A percentile compares a stretch with the other conserved stretches of the same genome.
Conservation (phyloP, 2,329 filamentous ascomycete species). For the Cercospora canescens region DNA sequence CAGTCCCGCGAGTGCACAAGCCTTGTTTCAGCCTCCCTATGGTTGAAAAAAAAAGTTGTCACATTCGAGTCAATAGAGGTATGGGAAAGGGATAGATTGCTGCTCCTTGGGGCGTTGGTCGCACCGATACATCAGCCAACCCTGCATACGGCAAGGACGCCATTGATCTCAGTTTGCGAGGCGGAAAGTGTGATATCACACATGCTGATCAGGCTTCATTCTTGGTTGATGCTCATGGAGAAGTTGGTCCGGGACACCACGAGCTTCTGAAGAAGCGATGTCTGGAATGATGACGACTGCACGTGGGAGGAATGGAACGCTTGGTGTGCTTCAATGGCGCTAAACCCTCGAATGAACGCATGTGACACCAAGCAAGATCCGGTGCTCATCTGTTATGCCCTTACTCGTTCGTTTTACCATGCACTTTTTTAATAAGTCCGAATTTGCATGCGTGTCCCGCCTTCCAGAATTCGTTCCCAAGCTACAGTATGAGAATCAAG, state of each 20-base stretch:
- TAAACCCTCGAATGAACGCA: neutral
- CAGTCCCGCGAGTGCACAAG: neutral
- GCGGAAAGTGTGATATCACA: too few relatives aligned
- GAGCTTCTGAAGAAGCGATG: too few relatives aligned
- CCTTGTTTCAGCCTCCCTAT: neutral
- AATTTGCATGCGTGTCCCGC: too few relatives aligned
- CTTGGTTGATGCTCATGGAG: too few relatives aligned
- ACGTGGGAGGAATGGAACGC: neutral
- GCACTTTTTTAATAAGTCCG: too few relatives aligned
- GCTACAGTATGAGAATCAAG: too few relatives aligned
- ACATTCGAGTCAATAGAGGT: neutral
- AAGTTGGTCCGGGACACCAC: too few relatives aligned
- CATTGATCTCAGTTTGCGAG: neutral
- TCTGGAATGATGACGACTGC: too few relatives aligned
- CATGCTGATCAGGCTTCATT: too few relatives aligned
- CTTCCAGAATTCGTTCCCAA: too few relatives aligned
- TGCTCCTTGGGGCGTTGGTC: neutral
- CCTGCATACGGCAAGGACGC: neutral
- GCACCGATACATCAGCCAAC: neutral
- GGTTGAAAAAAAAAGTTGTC: neutral
- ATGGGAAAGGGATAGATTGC: neutral
- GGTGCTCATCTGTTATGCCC: neutral
- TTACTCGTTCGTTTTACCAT: neutral
- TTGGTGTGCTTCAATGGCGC: too few relatives aligned
- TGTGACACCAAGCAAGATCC: neutral